A percentile compares a stretch with the other conserved stretches of the same genome.
Conservation (phyloP, 768 basidiomycete species). For the Suillus occidentalis region DNA sequence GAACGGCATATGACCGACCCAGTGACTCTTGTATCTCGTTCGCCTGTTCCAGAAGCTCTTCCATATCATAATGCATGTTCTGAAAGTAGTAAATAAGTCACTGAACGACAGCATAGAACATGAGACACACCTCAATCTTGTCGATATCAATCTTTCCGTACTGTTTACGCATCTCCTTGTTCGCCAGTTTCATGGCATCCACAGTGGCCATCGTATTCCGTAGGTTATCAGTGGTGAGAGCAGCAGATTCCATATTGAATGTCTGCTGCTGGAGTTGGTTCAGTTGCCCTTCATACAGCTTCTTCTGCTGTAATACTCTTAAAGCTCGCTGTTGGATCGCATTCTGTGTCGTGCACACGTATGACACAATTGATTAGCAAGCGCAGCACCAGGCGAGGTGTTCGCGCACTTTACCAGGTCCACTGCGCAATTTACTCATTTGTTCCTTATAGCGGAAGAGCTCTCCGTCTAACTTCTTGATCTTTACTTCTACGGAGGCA, state of each 20-base stretch:
- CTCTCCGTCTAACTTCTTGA: slow-evolving; percentile 95
- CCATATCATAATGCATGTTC: slow-evolving; percentile 98
- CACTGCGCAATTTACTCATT: slow-evolving; percentile 89
- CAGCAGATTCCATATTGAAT: slow-evolving; percentile 97
- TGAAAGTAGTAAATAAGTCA: slow-evolving; percentile 30
- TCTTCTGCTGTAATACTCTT: slow-evolving; percentile 90
- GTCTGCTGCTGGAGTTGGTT: slow-evolving; percentile 90
- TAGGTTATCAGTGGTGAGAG: slow-evolving; percentile 95
- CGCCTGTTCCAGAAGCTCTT: slow-evolving; percentile 93
- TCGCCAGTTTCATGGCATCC: slow-evolving; percentile 93
- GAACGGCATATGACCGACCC: slow-evolving; percentile 91
- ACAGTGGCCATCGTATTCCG: slow-evolving; percentile 99
- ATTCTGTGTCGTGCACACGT: slow-evolving; percentile 43
- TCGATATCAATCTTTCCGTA: slow-evolving; percentile 97
- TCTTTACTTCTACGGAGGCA: slow-evolving; percentile 91
- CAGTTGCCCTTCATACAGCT: slow-evolving; percentile 93
- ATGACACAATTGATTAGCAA: neutral
- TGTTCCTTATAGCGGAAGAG: slow-evolving; percentile 91
- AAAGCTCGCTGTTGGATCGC: slow-evolving; percentile 96
- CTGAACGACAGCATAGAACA: neutral
- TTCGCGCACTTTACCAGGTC: slow-evolving; percentile 84
- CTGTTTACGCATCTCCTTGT: slow-evolving; percentile 95
- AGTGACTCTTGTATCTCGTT: slow-evolving; percentile 97
- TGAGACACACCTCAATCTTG: slow-evolving; percentile 85
- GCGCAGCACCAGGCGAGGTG: slow-evolving; percentile 2